Conservation (phyloP, 78 protist species). For the Chrysochromulina tobinii region DNA sequence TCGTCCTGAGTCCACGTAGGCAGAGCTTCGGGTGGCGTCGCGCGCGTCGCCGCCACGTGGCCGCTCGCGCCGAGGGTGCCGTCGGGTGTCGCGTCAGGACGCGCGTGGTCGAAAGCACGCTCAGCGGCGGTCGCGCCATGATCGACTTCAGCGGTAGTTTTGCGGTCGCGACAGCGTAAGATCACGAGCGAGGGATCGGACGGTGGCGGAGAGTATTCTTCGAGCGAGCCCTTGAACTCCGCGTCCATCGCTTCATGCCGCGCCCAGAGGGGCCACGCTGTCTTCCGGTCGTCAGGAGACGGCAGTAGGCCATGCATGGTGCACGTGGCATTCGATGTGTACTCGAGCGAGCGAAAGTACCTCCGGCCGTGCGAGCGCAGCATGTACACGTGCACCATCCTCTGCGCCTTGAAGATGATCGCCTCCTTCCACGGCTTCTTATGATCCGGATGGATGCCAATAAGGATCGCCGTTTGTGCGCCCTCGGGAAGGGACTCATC, state of each 20-base stretch:
- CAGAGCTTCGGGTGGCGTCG: no score
- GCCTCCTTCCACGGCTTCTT: background rate
- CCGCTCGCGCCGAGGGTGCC: no score
- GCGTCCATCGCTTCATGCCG: background rate
- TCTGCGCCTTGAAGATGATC: background rate
- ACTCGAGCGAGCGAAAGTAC: conserved; percentile 42
- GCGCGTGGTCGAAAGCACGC: no score
- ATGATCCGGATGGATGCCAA: background rate
- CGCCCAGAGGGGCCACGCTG: background rate
- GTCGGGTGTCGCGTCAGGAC: no score
- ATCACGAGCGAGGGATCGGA: no score
- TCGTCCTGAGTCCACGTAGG: no score
- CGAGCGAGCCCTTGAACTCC: no score
- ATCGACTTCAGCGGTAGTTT: no score
- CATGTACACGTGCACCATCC: background rate
- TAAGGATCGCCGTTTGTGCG: background rate
- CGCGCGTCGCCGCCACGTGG: no score
- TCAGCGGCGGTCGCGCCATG: no score
- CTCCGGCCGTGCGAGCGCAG: conserved; percentile 44
- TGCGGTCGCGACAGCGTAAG: no score
- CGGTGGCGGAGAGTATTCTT: no score
- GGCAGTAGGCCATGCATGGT: conserved; percentile 8
- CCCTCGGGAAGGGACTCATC: background rate
- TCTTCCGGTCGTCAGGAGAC: background rate
- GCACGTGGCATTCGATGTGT: conserved; percentile 34